Evolutionary conservation across 2,329 filamentous ascomycete species (phyloP).

Genomic region (Phialophora tarda): DNA sequence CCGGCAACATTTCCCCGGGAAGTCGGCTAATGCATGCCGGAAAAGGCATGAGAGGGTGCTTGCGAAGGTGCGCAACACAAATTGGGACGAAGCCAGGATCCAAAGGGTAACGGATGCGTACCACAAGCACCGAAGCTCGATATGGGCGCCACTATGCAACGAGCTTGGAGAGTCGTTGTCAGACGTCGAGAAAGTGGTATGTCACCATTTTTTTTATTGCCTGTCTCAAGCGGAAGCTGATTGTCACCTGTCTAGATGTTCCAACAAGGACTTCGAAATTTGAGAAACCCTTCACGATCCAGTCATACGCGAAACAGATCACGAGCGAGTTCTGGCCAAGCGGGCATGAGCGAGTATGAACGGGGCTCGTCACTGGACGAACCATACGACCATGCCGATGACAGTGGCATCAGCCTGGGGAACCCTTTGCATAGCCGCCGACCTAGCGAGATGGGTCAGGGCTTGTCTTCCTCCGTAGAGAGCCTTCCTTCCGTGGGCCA

Average conservation of each 20-base stretch:
- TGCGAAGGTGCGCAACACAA: constrained; percentile 72
- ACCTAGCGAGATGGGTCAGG: constrained; percentile 26
- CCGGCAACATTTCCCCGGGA: constrained; percentile 74
- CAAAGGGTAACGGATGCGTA: constrained; percentile 78
- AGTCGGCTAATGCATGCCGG: constrained; percentile 81
- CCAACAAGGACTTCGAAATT: constrained; percentile 74
- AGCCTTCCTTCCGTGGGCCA: constrained; percentile 29
- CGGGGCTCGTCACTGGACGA: constrained; percentile 20
- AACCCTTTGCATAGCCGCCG: constrained; percentile 32
- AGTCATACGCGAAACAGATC: constrained; percentile 31
- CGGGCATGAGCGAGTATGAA: constrained; percentile 25
- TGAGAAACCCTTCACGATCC: constrained; percentile 26
- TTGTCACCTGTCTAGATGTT: constrained; percentile 46
- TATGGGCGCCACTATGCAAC: constrained; percentile 78
- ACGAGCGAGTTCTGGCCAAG: constrained; percentile 32
- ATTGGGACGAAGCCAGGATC: constrained; percentile 78
- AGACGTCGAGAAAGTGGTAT: constrained; percentile 81
- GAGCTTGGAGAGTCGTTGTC: constrained; percentile 61
- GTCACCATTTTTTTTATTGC: constrained; percentile 43
- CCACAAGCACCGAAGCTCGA: constrained; percentile 73
- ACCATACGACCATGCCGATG: constrained; percentile 36
- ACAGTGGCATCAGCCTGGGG: constrained; percentile 38
- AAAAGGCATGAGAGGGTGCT: constrained; percentile 86
- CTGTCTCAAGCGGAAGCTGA: neutral
- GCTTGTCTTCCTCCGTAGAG: constrained; percentile 13